Base-by-base conservation (phyloP, 768 basidiomycete species). In the Lactarius hengduanensis region DNA sequence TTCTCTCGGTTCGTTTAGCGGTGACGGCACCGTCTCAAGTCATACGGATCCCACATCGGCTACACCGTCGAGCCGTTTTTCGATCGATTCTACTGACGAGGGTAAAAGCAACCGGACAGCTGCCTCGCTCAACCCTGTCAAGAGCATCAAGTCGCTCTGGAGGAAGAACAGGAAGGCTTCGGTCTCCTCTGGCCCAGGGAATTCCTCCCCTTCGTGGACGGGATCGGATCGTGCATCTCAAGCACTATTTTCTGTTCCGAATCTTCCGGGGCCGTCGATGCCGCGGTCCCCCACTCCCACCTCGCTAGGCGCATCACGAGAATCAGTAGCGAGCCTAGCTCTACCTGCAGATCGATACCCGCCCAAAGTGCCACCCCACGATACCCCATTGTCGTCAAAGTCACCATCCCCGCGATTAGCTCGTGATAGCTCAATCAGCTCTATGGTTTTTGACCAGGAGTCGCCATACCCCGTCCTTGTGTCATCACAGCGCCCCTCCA, bases 101-200 rank as follows among this genome's bases (percentile, higher is more conserved):
- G 71, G 43, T 34, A 83, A 76, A 71, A 59, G 41, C 32, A 68
- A 65, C 22, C 62, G 59, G 18, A 41, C 80, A 62, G 77, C 81
- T 30, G 74, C 84, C 38, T 85, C 88, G 0, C 76, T 92, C 53
- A 88, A 90, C 78, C 86, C 85, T 34, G 88, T 91, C 60, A 91
- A 86, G 75, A 83, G 82, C 65, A 83, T 93, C 72, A 88, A 84
- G 76, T 88, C 84, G 67, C 74, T 94, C 26, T 94, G 92, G 91
- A 84, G 89, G 71, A 90, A 83, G 81, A 90, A 87, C 71, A 85
- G 81, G 62, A 84, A 82, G 69, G 83, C 65, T 3, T 73, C 72
- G 8, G 78, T 70, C 71, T 57, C 72, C 18, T 78, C 81, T 34
- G 73, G 76, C 30, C 73, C 81, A 34, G 62, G 65, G 66, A 63